Base-by-base conservation (phyloP, 2,329 filamentous ascomycete genomes). In the Fusarium compactum region DNA sequence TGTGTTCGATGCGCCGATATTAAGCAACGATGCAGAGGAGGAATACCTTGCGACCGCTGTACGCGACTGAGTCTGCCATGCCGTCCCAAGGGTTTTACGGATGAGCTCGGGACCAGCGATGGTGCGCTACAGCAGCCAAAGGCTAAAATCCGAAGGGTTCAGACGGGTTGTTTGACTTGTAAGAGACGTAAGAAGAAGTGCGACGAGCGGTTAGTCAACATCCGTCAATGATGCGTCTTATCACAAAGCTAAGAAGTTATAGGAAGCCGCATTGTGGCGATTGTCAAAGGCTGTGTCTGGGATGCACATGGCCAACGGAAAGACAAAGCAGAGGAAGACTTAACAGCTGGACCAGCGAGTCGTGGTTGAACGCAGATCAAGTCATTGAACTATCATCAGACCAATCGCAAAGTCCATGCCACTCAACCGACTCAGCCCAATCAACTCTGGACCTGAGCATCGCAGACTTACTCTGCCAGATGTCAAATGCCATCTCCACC, bases 171-270 rank as follows among this genome's bases (percentile, higher is more conserved):
- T 14, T 20, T 62, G n/a, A 62, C 58, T 2, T 62, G 58, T 2
- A 62, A 62, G 25, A 30, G 44, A 30, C 55, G 58, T 1, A 62
- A 62, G 24, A 62, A 62, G 32, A 62, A 62, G 6, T 62, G 58
- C 10, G 58, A 62, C 5, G 58, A 62, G 2, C 43, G 38, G 58
- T 51, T 2, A 51, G 58, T 27, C 9, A 2, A 29, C 1, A 10
- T 25, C 25, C n/a, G n/a, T 7, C 24, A 25, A 6, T 6, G 24
- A 24, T 24, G 6, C 24, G 6, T 4, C 24, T 24, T 24, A 5
- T 24, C 4, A 4, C n/a, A n/a, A n/a, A n/a, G n/a, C 24, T 25
- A 25, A 25, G 7, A 25, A 3, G 25, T 24, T 1, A 5, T 5
- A 62, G 58, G 15, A 62, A 62, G 7, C 58, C 58, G 1, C n/a